These are phyloP conservation scores for Gossypium sturtianum DNA, from an alignment of 345 rosid genomes.

Conservation along the genomic window DNA sequence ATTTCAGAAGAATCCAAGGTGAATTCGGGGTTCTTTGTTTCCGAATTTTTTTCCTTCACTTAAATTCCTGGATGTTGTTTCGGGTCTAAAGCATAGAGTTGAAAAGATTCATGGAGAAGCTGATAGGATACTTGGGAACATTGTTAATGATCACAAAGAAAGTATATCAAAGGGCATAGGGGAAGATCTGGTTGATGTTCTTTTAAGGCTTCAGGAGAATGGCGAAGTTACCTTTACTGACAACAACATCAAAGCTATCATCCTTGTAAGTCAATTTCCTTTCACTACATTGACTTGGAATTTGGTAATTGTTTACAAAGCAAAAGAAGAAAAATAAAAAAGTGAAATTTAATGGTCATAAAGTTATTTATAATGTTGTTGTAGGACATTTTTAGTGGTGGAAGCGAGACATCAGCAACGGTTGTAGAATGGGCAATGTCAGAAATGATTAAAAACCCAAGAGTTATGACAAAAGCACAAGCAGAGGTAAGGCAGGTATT, in stretches of 20 bases:
- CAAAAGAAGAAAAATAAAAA: background rate
- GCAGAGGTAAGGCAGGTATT: too few species aligned
- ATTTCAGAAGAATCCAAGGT: background rate
- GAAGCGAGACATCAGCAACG: background rate
- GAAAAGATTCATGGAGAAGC: background rate
- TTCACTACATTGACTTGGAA: background rate
- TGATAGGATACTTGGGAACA: background rate
- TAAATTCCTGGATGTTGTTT: background rate
- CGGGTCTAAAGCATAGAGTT: background rate
- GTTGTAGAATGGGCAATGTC: background rate
- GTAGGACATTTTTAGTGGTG: background rate
- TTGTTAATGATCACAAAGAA: background rate
- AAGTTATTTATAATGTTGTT: too few species aligned
- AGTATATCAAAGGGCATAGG: background rate
- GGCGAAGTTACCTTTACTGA: background rate
- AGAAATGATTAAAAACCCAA: too few species aligned
- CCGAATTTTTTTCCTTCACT: background rate
- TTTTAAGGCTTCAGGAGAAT: background rate
- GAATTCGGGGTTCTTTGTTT: background rate
- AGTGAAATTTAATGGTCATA: background rate
- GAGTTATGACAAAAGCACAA: too few species aligned
- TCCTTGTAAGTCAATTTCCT: background rate
- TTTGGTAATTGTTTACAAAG: background rate
- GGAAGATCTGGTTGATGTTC: background rate
- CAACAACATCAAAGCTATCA: background rate